phyloP scores from a whole-genome alignment of 305 asterid genomes.

The Lippia alba region DNA sequence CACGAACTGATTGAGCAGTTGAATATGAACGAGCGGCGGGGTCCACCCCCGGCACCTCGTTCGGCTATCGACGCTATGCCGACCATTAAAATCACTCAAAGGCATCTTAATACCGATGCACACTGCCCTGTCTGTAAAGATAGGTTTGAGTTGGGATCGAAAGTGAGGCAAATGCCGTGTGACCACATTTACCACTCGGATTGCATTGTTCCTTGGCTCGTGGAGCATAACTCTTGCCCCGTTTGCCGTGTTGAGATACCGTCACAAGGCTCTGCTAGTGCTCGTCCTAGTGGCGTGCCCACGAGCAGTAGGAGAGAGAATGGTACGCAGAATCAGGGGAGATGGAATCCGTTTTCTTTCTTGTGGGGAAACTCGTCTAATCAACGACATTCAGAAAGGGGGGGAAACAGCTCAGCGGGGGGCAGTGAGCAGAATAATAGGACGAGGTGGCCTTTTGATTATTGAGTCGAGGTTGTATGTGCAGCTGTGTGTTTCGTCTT shows the following conservation, averaged over 20 bases:
- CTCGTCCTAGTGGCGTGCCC: constrained; percentile 36
- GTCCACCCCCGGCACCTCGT: constrained; percentile 60
- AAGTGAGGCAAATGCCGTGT: constrained; percentile 60
- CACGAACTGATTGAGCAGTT: constrained; percentile 80
- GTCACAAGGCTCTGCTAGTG: constrained; percentile 41
- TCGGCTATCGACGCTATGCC: constrained; percentile 63
- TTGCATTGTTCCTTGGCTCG: constrained; percentile 62
- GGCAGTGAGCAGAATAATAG: constrained; percentile 33
- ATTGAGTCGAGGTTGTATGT: constrained; percentile 31
- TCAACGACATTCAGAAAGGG: constrained; percentile 32
- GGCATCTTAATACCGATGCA: constrained; percentile 53
- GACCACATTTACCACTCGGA: constrained; percentile 61
- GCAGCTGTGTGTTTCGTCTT: constrained; percentile 9
- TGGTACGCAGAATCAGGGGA: constrained; percentile 54
- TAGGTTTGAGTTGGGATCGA: constrained; percentile 53
- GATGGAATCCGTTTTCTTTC: constrained; percentile 84
- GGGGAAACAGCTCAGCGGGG: constrained; percentile 35
- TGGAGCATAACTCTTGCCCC: constrained; percentile 56
- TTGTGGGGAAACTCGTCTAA: constrained; percentile 60
- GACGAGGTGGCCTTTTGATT: constrained; percentile 48
- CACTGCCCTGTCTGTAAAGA: constrained; percentile 63
- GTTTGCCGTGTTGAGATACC: constrained; percentile 65
- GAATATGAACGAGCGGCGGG: constrained; percentile 50
- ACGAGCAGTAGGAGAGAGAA: constrained; percentile 48
- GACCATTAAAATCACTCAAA: constrained; percentile 47